phyloP scores from a whole-genome alignment of 192 early-diverging fungal species.

The Coemansia sp. region DNA sequence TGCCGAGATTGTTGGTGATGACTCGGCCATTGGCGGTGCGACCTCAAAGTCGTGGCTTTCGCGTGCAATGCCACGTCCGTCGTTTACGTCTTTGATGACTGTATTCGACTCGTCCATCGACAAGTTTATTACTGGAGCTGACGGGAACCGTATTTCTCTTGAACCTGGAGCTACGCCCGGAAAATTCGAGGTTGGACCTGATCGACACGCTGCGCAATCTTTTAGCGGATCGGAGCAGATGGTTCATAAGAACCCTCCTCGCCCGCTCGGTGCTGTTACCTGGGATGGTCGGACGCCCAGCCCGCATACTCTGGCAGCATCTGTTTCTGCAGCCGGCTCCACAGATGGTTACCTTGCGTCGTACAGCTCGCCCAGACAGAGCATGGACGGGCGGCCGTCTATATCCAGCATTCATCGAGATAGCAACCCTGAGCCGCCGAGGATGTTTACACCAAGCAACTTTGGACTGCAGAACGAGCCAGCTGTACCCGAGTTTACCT shows the following conservation, averaged over 20 bases:
- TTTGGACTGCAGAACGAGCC: slow-evolving; percentile 5
- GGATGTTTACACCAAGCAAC: slow-evolving; percentile 44
- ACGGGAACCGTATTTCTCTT: slow-evolving; percentile 28
- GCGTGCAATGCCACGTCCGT: slow-evolving; percentile 51
- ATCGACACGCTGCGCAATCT: slow-evolving; percentile 14
- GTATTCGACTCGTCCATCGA: slow-evolving; percentile 61
- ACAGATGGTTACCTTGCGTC: slow-evolving; percentile 9
- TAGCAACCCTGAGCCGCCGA: slow-evolving; percentile 19
- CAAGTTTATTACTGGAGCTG: slow-evolving; percentile 62
- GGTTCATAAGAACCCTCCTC: slow-evolving; percentile 6
- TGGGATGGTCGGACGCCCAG: slow-evolving; percentile 23
- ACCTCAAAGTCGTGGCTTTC: slow-evolving; percentile 55
- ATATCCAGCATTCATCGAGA: slow-evolving; percentile 6
- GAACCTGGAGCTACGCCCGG: slow-evolving; percentile 22
- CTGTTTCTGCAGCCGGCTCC: background rate
- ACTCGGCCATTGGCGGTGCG: slow-evolving; percentile 30
- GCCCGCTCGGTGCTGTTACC: slow-evolving; percentile 12
- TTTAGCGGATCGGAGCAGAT: slow-evolving; percentile 2
- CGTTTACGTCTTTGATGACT: slow-evolving; percentile 53
- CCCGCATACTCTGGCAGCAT: slow-evolving; percentile 2
- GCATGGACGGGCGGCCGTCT: slow-evolving; percentile 26
- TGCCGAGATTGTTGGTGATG: slow-evolving; percentile 32
- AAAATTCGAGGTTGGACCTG: slow-evolving; percentile 34
- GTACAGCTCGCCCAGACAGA: slow-evolving; percentile 26
- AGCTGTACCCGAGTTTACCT: background rate